Evolutionary conservation across 2,329 filamentous ascomycete genomes (phyloP).

Genomic region (Aspergillus fischeri): DNA sequence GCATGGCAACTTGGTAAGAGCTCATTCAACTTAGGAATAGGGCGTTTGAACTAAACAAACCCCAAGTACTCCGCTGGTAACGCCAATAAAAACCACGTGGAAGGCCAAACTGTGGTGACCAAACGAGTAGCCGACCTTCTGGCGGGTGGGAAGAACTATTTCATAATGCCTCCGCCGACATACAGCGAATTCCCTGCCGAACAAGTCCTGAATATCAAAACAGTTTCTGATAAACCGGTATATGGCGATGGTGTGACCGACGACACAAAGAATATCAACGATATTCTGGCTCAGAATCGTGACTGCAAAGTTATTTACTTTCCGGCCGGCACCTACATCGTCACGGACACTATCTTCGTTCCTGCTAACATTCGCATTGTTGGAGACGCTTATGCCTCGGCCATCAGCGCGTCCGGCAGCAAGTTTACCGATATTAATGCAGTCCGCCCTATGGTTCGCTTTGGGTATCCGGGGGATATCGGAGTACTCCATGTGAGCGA

Average conservation of each 20-base stretch:
- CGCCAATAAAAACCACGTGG: slow-evolving; percentile 18
- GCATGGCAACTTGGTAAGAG: slow-evolving; percentile 27
- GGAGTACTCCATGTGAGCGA: slow-evolving; percentile 50
- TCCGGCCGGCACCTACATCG: slow-evolving; percentile 52
- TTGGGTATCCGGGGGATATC: slow-evolving; percentile 48
- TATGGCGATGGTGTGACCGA: slow-evolving; percentile 41
- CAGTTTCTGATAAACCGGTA: slow-evolving; percentile 37
- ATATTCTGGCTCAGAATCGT: slow-evolving; percentile 29
- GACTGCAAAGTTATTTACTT: slow-evolving; percentile 52
- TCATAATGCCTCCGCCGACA: slow-evolving; percentile 39
- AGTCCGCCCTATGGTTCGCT: slow-evolving; percentile 47
- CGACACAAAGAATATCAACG: slow-evolving; percentile 36
- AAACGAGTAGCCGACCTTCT: slow-evolving; percentile 24
- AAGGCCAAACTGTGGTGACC: slow-evolving; percentile 26
- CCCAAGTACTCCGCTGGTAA: slow-evolving; percentile 16
- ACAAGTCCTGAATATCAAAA: slow-evolving; percentile 47
- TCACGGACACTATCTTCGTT: slow-evolving; percentile 45
- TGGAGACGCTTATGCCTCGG: slow-evolving; percentile 50
- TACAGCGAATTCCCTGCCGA: slow-evolving; percentile 40
- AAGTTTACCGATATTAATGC: slow-evolving; percentile 42
- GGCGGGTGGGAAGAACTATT: slow-evolving; percentile 34
- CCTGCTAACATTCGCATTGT: slow-evolving; percentile 49
- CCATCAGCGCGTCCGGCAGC: slow-evolving; percentile 46
- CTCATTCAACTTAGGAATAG: neutral
- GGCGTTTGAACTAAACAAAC: neutral